Evolutionary conservation across 1,284 basidiomycete genomes (phyloP).

Genomic region (Microbotryum lychnidis-dioicae): DNA sequence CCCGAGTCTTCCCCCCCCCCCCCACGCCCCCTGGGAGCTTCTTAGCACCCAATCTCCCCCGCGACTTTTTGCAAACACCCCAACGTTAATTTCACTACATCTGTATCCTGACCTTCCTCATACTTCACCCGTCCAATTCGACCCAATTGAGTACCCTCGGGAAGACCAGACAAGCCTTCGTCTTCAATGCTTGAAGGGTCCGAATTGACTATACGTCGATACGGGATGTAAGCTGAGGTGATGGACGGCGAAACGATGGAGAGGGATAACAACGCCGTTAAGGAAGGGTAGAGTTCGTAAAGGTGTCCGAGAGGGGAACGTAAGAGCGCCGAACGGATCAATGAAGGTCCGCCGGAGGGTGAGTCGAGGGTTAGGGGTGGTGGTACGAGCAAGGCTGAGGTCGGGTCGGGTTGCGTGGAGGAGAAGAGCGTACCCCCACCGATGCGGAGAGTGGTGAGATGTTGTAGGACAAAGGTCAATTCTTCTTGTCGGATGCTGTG

Average conservation of each 20-base stretch:
- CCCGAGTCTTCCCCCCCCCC: no score
- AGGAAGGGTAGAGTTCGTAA: constrained; percentile 69
- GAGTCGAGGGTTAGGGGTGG: constrained; percentile 41
- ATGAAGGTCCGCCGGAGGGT: constrained; percentile 30
- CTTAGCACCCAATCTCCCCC: constrained; percentile 11
- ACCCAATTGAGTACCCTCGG: constrained; percentile 9
- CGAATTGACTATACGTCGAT: neutral
- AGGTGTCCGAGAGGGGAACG: constrained; percentile 68
- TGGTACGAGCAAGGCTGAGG: neutral
- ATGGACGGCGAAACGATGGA: constrained; percentile 3
- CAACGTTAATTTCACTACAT: constrained; percentile 7
- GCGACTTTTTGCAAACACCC: constrained; percentile 8
- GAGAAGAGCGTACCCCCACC: constrained; percentile 69
- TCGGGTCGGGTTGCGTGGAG: constrained; percentile 51
- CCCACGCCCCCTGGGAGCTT: no score
- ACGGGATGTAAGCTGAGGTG: constrained; percentile 9
- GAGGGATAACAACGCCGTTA: constrained; percentile 55
- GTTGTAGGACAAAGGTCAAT: constrained; percentile 69
- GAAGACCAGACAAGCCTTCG: constrained; percentile 4
- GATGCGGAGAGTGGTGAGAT: constrained; percentile 59
- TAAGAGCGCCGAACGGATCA: constrained; percentile 57
- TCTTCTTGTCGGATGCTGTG: constrained; percentile 78
- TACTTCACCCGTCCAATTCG: neutral
- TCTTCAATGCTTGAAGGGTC: neutral
- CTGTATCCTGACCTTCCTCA: neutral